Base-by-base conservation (phyloP, 768 basidiomycete species). In the Clitopilus hobsonii region DNA sequence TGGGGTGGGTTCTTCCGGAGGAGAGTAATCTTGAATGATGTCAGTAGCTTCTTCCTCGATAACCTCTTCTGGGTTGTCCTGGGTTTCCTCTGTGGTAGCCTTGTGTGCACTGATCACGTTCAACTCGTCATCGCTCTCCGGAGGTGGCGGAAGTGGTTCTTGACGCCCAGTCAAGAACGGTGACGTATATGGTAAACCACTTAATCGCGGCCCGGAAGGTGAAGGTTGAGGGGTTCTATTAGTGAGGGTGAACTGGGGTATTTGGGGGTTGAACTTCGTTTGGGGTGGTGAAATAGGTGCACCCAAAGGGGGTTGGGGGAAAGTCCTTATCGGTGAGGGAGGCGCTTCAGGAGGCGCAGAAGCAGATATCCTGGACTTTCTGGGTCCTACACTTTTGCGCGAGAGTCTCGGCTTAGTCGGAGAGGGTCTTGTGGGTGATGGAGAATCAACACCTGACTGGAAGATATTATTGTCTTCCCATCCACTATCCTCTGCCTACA, bases 401-500 rank as follows among this genome's bases (percentile, higher is more conserved):
- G 74, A 63, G 60, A 68, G 59, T 69, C 77, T 76, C 53, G 74
- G 61, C 60, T 75, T 70, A 56, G 71, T 56, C 45, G 85, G 86
- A 5, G 85, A 80, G 29, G 86, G 83, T 16, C 85, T 85, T 8
- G 66, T 69, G 28, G 91, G 90, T 13, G 89, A 91, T 6, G 89
- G 89, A n/a, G 87, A 88, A 61, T 93, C 91, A 4, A 87, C 86
- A n/a, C 89, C 91, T 7, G 89, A 91, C 64, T 94, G 91, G 67
- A 94, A 94, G 25, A 91, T 83, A 59, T 94, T 93, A 63, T 91
- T 91, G 60, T 92, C 91, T 63, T 93, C 91, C 90, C 91, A 93
- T 28, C 89, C 89, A 61, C 89, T 91, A 52, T 90, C 89, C 32
- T 89, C 86, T 24, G 66, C 71, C 18, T 58, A 23, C 55, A 54